Base-by-base conservation (phyloP, 2,329 filamentous ascomycete genomes). In the Botrytis sinoallii region DNA sequence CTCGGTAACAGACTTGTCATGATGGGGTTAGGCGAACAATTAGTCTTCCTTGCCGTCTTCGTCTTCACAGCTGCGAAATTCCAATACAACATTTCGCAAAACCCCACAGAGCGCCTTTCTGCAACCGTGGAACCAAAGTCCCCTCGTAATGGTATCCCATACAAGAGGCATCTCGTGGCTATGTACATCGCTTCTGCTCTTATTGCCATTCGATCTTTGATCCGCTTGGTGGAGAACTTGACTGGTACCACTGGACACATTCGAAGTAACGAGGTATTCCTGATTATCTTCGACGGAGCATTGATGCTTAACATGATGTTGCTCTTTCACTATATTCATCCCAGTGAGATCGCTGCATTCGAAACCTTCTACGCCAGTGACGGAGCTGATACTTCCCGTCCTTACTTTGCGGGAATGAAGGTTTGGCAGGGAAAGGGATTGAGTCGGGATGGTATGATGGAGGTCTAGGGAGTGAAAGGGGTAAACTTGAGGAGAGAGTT, bases 251-350 rank as follows among this genome's bases (percentile, higher is more conserved):
- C 55, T 25, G 69, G 57, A 16, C 25, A 65, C 20, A 40, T 71
- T n/a, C 9, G 44, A 61, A 48, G 44, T 7, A 9, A 71, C 16
- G 69, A 71, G 59, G 29, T 29, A 7, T 55, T 64, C 25, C 16
- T 71, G 25, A 38, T 29, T 18, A 32, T 65, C 9, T 64, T 71
- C 35, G 69, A 71, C 25, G 69, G 29, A 22, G 44, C 7, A 12
- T 25, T 71, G 22, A 71, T 71, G 22, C 22, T 71, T 8, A 64
- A 71, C n/a, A n/a, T 64, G 25, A 71, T 71, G 69, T 61, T 65
- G 16, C 59, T 71, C 4, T 64, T 71, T 32, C 22, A 63, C 32
- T 52, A 22, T 10, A 71, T 71, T 25, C 69, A 71, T 32, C 69
- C 69, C 1, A 64, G 69, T 65, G 55, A 71, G 42, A 71, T 71